Evolutionary conservation across 768 basidiomycete genomes (phyloP).

Genomic region (Hygrophoropsis aurantiaca): DNA sequence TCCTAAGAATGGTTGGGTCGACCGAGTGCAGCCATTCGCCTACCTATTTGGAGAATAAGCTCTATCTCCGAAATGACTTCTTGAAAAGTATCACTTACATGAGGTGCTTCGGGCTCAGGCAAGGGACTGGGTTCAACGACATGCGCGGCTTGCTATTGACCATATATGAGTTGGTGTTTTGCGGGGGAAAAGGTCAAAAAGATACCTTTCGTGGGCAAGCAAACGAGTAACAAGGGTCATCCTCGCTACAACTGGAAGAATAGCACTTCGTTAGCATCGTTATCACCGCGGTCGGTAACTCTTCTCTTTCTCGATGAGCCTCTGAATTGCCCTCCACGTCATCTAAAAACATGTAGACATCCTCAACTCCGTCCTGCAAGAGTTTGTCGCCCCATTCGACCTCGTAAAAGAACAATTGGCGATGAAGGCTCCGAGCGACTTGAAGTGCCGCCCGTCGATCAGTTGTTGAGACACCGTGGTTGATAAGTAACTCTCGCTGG

Average conservation of each 20-base stretch:
- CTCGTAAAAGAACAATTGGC: constrained; percentile 93
- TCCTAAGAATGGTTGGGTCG: constrained; percentile 44
- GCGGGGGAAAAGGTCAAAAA: background rate
- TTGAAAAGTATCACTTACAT: constrained; percentile 34
- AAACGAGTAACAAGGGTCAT: constrained; percentile 77
- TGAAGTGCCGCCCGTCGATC: constrained; percentile 84
- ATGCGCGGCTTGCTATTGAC: constrained; percentile 17
- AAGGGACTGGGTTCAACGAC: constrained; percentile 18
- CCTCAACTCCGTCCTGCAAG: constrained; percentile 85
- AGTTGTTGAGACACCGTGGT: constrained; percentile 69
- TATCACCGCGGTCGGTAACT: constrained; percentile 87
- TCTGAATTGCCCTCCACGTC: constrained; percentile 71
- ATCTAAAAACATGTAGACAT: constrained; percentile 91
- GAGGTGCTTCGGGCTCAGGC: constrained; percentile 29
- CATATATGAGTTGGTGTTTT: constrained; percentile 10
- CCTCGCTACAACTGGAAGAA: constrained; percentile 81
- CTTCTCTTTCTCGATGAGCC: constrained; percentile 56
- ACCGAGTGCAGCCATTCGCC: constrained; percentile 56
- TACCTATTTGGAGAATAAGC: constrained; percentile 20
- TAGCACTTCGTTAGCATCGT: constrained; percentile 92
- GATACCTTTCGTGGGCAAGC: constrained; percentile 73
- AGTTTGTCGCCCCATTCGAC: constrained; percentile 90
- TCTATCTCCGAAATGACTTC: constrained; percentile 9
- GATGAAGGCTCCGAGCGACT: constrained; percentile 88
- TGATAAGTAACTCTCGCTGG: constrained; percentile 76